These are phyloP conservation scores for Umbelopsis sp. DNA, from an alignment of 192 early-diverging fungal species.

Conservation along the genomic window DNA sequence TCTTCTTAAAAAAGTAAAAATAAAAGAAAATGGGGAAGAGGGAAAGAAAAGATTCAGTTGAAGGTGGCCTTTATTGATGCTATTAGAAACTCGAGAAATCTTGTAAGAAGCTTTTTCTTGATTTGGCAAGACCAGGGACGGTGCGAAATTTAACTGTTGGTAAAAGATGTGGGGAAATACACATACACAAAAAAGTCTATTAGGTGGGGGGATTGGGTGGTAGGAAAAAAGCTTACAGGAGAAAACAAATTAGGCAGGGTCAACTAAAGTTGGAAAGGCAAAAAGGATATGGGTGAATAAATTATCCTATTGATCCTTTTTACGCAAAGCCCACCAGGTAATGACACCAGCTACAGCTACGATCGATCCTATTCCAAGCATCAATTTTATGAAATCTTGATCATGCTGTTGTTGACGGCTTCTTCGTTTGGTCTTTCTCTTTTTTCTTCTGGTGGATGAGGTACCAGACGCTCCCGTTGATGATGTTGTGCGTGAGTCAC, in stretches of 20 bases:
- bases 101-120: background rate
- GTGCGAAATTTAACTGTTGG: background rate
- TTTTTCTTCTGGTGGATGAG: slow-evolving; percentile 18
- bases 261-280: background rate
- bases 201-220: background rate
- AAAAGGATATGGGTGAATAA: slow-evolving; percentile 3
- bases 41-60: background rate
- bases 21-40: background rate
- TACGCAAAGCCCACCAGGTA: slow-evolving; percentile 29
- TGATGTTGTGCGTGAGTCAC: background rate
- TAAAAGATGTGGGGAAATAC: background rate
- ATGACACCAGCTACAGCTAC: slow-evolving; percentile 29
- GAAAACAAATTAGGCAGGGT: background rate
- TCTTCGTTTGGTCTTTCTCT: slow-evolving; percentile 13
- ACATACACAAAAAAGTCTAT: background rate
- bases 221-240: background rate
- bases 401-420: background rate
- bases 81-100: background rate
- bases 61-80: background rate
- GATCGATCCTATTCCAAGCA: slow-evolving; percentile 20
- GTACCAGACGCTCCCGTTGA: background rate
- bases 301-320: slow-evolving; percentile 24
- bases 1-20: background rate
- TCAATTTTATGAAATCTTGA: background rate
- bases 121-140: background rate